Conservation (phyloP, 768 basidiomycete genomes). For the Tricholoma sp. region DNA sequence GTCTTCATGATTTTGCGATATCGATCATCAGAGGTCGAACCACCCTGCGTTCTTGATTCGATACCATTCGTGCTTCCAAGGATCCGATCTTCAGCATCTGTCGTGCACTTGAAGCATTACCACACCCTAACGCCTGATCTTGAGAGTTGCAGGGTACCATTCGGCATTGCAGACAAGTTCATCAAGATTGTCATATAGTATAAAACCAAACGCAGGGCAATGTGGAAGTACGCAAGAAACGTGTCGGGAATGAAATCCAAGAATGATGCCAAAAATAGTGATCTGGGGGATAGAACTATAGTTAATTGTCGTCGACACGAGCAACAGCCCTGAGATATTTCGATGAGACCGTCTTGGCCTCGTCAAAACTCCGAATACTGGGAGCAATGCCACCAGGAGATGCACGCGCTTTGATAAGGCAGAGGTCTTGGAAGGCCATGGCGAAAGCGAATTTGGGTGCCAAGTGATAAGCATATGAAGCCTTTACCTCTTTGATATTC, state of each 20-base stretch:
- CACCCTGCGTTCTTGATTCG: background rate
- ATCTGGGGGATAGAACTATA: background rate
- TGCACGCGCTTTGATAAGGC: constrained; percentile 49
- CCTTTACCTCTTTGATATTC: constrained; percentile 43
- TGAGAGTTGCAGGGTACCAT: background rate
- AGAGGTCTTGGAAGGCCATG: constrained; percentile 50
- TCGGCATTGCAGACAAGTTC: background rate
- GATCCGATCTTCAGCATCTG: background rate
- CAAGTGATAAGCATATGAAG: constrained; percentile 49
- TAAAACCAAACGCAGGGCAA: background rate
- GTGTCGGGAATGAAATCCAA: background rate
- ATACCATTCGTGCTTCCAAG: background rate
- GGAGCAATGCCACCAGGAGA: constrained; percentile 30
- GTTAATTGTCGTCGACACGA: constrained; percentile 1
- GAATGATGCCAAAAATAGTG: background rate
- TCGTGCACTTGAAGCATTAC: background rate
- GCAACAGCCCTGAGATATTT: constrained; percentile 23
- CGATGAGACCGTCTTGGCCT: constrained; percentile 29
- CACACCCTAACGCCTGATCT: background rate
- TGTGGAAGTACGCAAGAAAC: background rate
- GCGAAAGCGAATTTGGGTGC: constrained; percentile 39
- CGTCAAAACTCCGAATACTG: constrained; percentile 31
- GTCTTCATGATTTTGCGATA: background rate
- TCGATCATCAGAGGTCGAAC: background rate
- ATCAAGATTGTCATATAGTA: background rate